A percentile compares a stretch with the other conserved stretches of the same genome.
These are phyloP conservation scores for Claviceps spartinae DNA, from an alignment of 2,329 filamentous ascomycete genomes.

Conservation along the genomic window DNA sequence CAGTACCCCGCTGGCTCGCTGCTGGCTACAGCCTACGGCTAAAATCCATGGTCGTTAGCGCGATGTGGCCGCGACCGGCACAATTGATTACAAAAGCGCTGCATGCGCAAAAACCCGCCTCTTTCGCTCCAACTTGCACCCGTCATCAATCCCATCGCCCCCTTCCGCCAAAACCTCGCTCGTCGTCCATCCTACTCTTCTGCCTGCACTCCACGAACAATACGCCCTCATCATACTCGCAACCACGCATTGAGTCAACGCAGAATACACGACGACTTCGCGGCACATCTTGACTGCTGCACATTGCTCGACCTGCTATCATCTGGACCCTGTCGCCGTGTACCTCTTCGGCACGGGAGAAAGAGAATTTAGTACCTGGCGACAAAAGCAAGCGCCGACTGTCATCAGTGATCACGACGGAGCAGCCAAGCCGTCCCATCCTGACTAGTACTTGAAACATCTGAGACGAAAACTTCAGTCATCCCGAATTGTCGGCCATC, in stretches of 20 bases:
- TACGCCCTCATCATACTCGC: too few relatives aligned
- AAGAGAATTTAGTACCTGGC: too few relatives aligned
- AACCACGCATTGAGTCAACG: not conserved
- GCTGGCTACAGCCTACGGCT: not conserved
- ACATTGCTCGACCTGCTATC: too few relatives aligned
- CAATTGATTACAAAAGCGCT: too few relatives aligned
- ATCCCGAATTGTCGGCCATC: not conserved
- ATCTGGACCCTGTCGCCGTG: too few relatives aligned
- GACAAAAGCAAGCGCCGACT: not conserved
- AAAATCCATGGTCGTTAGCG: not conserved
- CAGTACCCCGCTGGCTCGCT: not conserved
- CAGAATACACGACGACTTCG: not conserved
- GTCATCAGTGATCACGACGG: not conserved
- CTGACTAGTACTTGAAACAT: too few relatives aligned
- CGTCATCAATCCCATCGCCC: not conserved
- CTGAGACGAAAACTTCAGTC: too few relatives aligned
- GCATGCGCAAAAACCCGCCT: constrained; percentile 1
- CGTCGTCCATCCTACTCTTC: not conserved
- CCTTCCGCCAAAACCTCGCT: not conserved
- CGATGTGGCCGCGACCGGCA: not conserved
- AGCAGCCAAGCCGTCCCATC: not conserved
- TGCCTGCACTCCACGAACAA: not conserved
- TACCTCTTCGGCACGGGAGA: too few relatives aligned
- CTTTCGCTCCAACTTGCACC: constrained; percentile 1
- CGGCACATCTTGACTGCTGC: not conserved